Evolutionary conservation across 106 monocot genomes (phyloP).

Genomic region (Platanthera zijinensis): DNA sequence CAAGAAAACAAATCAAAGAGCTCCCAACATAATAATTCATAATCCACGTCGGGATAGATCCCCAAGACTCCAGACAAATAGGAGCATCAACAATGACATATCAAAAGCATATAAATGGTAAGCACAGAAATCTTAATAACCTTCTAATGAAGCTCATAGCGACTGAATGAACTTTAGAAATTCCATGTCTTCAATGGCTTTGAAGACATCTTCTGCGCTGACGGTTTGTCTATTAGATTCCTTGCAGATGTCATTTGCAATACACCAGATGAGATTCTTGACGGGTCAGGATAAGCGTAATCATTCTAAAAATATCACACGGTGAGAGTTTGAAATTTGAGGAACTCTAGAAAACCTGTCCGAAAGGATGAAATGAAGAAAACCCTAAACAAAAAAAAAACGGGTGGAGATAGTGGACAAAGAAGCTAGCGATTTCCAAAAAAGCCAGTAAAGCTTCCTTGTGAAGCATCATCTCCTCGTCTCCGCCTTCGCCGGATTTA

Average conservation of each 20-base stretch:
- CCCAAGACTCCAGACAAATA: neutral
- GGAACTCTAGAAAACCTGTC: neutral
- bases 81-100: neutral
- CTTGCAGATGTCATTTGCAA: slow-evolving; percentile 94
- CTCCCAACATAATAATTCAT: neutral
- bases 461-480: slow-evolving; percentile 44
- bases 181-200: slow-evolving; percentile 88
- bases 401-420: slow-evolving; percentile 79
- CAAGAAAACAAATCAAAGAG: too few species aligned
- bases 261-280: slow-evolving; percentile 16
- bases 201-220: slow-evolving; percentile 86
- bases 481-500: slow-evolving; percentile 7
- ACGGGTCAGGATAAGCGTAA: neutral
- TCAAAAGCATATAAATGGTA: neutral
- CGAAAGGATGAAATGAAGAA: neutral
- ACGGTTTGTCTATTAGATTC: slow-evolving; percentile 95
- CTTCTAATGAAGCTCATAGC: slow-evolving; percentile 56
- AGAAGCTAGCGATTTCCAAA: slow-evolving; percentile 79
- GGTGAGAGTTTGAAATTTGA: neutral
- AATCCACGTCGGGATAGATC: neutral
- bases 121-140: slow-evolving; percentile 14
- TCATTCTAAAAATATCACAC: neutral
- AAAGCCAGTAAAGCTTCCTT: slow-evolving; percentile 89
- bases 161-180: slow-evolving; percentile 81
- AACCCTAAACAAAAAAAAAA: slow-evolving; percentile 11